Evolutionary conservation across 495 filamentous ascomycete genomes (phyloP), one percentile per base, ranked within the genome.

Genomic region (Staphylotrichum tortipilum): DNA sequence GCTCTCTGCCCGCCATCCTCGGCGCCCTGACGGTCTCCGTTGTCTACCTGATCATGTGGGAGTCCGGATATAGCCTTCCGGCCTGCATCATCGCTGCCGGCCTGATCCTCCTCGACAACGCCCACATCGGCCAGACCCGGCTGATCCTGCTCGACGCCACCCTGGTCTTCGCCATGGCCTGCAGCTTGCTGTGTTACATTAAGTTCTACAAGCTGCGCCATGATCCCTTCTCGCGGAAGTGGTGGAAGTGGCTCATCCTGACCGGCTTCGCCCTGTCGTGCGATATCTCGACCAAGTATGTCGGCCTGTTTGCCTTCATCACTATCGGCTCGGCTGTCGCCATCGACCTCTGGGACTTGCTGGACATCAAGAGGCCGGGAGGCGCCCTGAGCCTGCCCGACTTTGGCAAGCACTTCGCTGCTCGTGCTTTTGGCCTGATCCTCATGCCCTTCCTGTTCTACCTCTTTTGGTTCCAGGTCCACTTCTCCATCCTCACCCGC

Each of bases 381-480:
- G 89, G 89, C 22, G 78, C 88, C 21, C 74, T 98, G 47, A 81
- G 70, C 55, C 75, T 98, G 58, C 71, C 77, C 42, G 75, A 85
- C 41, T 97, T 95, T 70, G 78, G 76, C 43, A 91, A 94, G 73
- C 92, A 98, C 65, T 91, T 98, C 61, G 78, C 71, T 8, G 92
- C 92, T 57, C 86, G 92, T 24, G 76, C 79, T 14, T 73, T 92
- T 56, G 89, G 83, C 8, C 74, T 98, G 31, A 87, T 97, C 56
- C 59, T 94, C 36, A 78, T 97, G 42, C 92, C 92, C 30, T 95
- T 96, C 78, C 77, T 97, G 57, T 92, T 97, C 68, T 98, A 97
- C 66, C 78, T 98, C 24, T 98, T 98, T 76, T 98, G 94, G 94
- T 98, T 98, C 81, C 92, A 97, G 74, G 89, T 97, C 26, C 92